Base-by-base conservation (phyloP, 202 grass and related monocot species). In the Zizania palustris region DNA sequence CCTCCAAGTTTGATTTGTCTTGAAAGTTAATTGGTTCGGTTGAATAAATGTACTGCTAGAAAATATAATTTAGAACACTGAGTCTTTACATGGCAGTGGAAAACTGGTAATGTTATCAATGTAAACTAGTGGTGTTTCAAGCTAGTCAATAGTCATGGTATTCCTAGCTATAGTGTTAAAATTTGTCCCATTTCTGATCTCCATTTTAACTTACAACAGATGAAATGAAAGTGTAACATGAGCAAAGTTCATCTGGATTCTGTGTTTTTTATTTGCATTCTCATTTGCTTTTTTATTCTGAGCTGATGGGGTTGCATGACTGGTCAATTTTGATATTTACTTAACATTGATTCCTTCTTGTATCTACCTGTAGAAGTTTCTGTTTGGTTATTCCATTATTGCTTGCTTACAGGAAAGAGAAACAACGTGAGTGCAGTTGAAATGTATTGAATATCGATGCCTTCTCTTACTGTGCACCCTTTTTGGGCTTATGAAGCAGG, bases 401-500 rank as follows among this genome's bases (percentile, higher is more conserved):
- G 35, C 34, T 49, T 71, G 58, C 65, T 77, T 41, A 35, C 11
- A 7, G 28, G 43, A 72, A 67, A 60, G 72, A 20, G 13, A 15
- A 7, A 82, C 28, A 28, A 28, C 28, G 28, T 28, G 28, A 28
- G 28, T 28, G 28, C 28, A 28, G 43, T 69, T 67, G 41, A 60
- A 48, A 68, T 10, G n/a, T n/a, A n/a, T n/a, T n/a, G n/a, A n/a
- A n/a, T n/a, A n/a, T n/a, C n/a, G n/a, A n/a, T n/a, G n/a, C n/a
- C 58, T 1, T 14, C 22, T 22, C 46, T 78, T 64, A 65, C 37
- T 64, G 18, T 6, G 42, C 58, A 72, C 7, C 18, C n/a, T 63
- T 65, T 72, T 11, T n/a, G n/a, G n/a, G n/a, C n/a, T n/a, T n/a
- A n/a, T n/a, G 19, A 49, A 66, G 19, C 51, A 85, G 83, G 48